Conservation (phyloP, 257 asterid genomes). For the Solanum raphanifolium region DNA sequence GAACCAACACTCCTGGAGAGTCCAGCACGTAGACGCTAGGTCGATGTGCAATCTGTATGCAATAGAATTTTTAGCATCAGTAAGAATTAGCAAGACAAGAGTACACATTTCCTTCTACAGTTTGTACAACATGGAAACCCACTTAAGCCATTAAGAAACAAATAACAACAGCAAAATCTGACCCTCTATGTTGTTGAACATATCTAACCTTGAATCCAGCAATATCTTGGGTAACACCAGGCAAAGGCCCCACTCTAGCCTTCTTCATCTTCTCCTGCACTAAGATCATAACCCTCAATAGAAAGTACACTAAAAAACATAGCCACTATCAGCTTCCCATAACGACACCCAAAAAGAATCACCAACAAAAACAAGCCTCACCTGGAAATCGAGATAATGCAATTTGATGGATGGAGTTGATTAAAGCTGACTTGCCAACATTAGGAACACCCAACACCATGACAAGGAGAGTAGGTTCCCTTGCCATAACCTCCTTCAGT, state of each 20-base stretch:
- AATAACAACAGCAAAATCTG: background rate
- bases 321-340: background rate
- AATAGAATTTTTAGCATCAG: background rate
- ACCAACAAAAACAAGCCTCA: slow-evolving; percentile 13
- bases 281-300: slow-evolving; percentile 33
- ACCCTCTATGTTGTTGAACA: background rate
- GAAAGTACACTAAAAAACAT: background rate
- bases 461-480: slow-evolving; percentile 90
- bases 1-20: slow-evolving; percentile 93
- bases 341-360: background rate
- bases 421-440: slow-evolving; percentile 89
- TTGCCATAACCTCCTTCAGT: slow-evolving; percentile 64
- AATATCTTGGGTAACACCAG: slow-evolving; percentile 99
- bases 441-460: slow-evolving; percentile 97
- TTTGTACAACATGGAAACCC: background rate
- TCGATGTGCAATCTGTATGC: slow-evolving; percentile 66
- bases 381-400: slow-evolving; percentile 85
- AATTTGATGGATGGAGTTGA: slow-evolving; percentile 75
- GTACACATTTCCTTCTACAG: background rate
- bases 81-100: background rate
- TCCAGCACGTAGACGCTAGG: slow-evolving; percentile 95
- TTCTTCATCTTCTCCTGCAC: slow-evolving; percentile 85
- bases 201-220: slow-evolving; percentile 84
- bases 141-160: background rate
- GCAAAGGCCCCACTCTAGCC: slow-evolving; percentile 93